A percentile compares a stretch with the other conserved stretches of the same genome.
phyloP scores from a whole-genome alignment of 495 filamentous ascomycete species.

The Talaromyces borbonicus region DNA sequence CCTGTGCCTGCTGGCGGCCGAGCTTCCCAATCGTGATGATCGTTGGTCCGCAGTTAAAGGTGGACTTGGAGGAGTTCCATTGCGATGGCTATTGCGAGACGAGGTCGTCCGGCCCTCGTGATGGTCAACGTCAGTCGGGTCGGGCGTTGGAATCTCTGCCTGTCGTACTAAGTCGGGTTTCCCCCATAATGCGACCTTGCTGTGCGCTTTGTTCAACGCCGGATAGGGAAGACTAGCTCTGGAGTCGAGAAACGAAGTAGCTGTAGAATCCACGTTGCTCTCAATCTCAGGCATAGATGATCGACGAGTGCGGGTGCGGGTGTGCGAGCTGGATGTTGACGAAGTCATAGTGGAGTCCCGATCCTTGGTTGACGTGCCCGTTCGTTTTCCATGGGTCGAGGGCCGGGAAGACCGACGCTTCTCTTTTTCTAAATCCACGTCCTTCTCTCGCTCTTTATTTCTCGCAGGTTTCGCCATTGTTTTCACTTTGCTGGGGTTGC shows the following conservation, averaged over 20 bases:
- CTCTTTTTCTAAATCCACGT: constrained; percentile 14
- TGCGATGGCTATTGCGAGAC: constrained; percentile 13
- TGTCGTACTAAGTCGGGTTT: constrained; percentile 44
- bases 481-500: constrained; percentile 24
- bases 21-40: constrained; percentile 37
- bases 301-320: constrained; percentile 26
- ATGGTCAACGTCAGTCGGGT: constrained; percentile 64
- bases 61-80: constrained; percentile 48
- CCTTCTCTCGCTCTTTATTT: constrained; percentile 20
- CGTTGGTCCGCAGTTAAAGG: constrained; percentile 48
- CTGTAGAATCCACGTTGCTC: constrained; percentile 22
- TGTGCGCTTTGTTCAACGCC: constrained; percentile 78
- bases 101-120: constrained; percentile 17
- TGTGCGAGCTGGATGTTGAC: constrained; percentile 25
- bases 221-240: constrained; percentile 70
- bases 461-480: constrained; percentile 26
- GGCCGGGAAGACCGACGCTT: constrained; percentile 22
- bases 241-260: constrained; percentile 39
- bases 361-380: constrained; percentile 40
- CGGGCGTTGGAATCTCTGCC: constrained; percentile 59
- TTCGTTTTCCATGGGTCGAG: constrained; percentile 30
- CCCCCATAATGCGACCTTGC: constrained; percentile 66
- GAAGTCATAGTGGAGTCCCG: constrained; percentile 28
- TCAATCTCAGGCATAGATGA: constrained; percentile 44
- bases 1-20: constrained; percentile 28